Evolutionary conservation across 768 basidiomycete species (phyloP), one percentile per base, ranked within the genome.

Genomic region (Leccinum arenicola): DNA sequence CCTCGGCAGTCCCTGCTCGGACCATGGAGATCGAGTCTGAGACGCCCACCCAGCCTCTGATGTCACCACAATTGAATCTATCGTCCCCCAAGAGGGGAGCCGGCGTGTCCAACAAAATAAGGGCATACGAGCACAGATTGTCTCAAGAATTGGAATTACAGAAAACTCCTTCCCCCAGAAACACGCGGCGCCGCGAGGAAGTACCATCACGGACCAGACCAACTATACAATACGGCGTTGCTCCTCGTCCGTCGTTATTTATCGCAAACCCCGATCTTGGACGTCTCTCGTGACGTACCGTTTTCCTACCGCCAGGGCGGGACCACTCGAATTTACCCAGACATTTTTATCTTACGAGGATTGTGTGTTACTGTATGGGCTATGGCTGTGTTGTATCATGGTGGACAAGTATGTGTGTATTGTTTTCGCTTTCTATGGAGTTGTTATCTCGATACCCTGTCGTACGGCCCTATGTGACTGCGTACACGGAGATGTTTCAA

Each of bases 151-250:
- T 83, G 8, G 77, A 79, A 59, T 79, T 79, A 35, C 61, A 53
- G n/a, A 58, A 61, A 15, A 45, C 52, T 21, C 72, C 75, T n/a
- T 64, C 64, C 6, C 70, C 74, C 35, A 73, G 68, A 53, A 81
- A 78, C 64, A 79, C 76, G 19, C 78, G 71, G 66, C 74, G 73
- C 53, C 72, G 63, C 54, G 81, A 82, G 65, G 79, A 78, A 66
- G 70, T 72, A 58, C 67, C 75, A 51, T 75, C 70, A 60, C 78
- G 73, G 66, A 73, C 75, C 54, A 72, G 75, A 54, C 63, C 73
- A 53, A 71, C 70, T 47, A 76, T 85, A 38, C 78, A 81, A 27
- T 92, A 91, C 69, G 89, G 88, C 12, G 78, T 91, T 35, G 85
- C 80, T 36, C 83, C 84, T 23, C 80, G 82, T 60, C 73, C 82